Conservation (phyloP, 2,329 filamentous ascomycete species). For the Byssothecium circinans region DNA sequence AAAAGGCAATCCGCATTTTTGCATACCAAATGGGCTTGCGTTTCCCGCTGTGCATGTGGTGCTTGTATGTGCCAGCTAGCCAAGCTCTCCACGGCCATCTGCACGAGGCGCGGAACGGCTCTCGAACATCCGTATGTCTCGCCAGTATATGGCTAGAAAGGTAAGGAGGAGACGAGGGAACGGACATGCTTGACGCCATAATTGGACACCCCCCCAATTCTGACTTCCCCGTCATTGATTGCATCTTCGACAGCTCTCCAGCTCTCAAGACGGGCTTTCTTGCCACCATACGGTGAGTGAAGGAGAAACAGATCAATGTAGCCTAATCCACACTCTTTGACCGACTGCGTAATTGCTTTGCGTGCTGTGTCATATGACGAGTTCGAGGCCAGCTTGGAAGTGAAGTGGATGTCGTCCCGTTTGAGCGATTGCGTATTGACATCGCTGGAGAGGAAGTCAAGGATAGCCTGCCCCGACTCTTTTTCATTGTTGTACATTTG, state of each 20-base stretch:
- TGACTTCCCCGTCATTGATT: slow-evolving; percentile 69
- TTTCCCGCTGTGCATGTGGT: too few relatives aligned
- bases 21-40: too few relatives aligned
- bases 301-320: slow-evolving; percentile 81
- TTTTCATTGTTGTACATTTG: slow-evolving; percentile 73
- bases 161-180: slow-evolving; percentile 3
- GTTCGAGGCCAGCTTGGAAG: slow-evolving; percentile 73
- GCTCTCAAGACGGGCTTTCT: slow-evolving; percentile 66
- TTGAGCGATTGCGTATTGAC: slow-evolving; percentile 56
- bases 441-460: slow-evolving; percentile 54
- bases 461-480: slow-evolving; percentile 68
- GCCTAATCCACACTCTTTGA: slow-evolving; percentile 66
- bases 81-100: too few relatives aligned
- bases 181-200: slow-evolving; percentile 71
- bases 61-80: too few relatives aligned
- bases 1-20: too few relatives aligned
- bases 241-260: slow-evolving; percentile 80
- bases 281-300: slow-evolving; percentile 77
- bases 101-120: too few relatives aligned
- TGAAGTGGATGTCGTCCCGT: slow-evolving; percentile 76
- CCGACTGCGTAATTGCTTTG: slow-evolving; percentile 64
- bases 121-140: too few relatives aligned
- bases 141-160: too few relatives aligned
- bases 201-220: slow-evolving; percentile 74
- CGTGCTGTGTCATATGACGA: slow-evolving; percentile 68